Conservation (phyloP, 2,329 filamentous ascomycete genomes). For the Pseudogymnoascus sp. region DNA sequence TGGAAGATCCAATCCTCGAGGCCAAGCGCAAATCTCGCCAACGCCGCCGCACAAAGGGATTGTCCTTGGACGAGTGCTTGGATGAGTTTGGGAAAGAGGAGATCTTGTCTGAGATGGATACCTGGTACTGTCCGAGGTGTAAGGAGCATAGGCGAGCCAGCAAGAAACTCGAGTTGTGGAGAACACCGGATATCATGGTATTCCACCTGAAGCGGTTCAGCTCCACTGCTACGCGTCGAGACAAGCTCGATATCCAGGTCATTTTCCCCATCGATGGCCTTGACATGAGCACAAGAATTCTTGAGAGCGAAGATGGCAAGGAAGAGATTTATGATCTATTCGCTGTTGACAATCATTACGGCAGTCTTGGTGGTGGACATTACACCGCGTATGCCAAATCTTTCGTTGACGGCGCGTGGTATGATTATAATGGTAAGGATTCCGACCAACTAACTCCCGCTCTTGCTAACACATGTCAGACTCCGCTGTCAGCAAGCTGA, state of each 20-base stretch:
- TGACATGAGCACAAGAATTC: slow-evolving; percentile 71
- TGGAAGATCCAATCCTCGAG: slow-evolving; percentile 56
- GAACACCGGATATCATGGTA: slow-evolving; percentile 86
- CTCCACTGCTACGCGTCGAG: slow-evolving; percentile 68
- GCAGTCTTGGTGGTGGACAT: slow-evolving; percentile 86
- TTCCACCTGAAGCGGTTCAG: slow-evolving; percentile 95
- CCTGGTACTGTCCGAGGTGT: slow-evolving; percentile 95
- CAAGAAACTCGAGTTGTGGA: slow-evolving; percentile 98
- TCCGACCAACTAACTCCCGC: neutral
- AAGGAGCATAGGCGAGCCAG: slow-evolving; percentile 87
- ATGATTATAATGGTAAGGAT: slow-evolving; percentile 84
- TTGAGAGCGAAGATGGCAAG: slow-evolving; percentile 72
- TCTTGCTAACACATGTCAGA: slow-evolving; percentile 49
- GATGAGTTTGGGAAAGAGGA: slow-evolving; percentile 93
- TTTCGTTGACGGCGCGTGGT: slow-evolving; percentile 83
- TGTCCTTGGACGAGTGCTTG: slow-evolving; percentile 82
- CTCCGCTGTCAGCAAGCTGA: slow-evolving; percentile 57
- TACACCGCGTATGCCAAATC: slow-evolving; percentile 95
- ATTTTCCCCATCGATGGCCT: slow-evolving; percentile 86
- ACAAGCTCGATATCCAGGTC: slow-evolving; percentile 85
- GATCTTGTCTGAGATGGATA: slow-evolving; percentile 87
- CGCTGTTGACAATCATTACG: slow-evolving; percentile 92
- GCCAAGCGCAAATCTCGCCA: slow-evolving; percentile 54
- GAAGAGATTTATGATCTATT: slow-evolving; percentile 85
- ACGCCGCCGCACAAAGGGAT: slow-evolving; percentile 62